Conservation (phyloP, 2,329 filamentous ascomycete genomes). For the Claviceps sp. region DNA sequence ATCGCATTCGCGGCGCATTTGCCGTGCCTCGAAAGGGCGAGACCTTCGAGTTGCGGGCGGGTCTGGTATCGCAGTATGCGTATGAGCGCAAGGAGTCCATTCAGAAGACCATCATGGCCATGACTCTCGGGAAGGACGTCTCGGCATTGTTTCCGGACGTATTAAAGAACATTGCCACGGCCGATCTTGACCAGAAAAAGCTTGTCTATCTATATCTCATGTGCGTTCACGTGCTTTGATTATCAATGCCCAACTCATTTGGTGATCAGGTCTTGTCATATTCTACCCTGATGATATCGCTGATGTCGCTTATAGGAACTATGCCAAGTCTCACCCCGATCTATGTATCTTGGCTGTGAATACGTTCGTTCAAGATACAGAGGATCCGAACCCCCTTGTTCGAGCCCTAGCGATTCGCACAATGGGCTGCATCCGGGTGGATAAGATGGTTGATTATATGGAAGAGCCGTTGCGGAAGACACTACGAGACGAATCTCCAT, state of each 20-base stretch:
- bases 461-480: slow-evolving; percentile 95
- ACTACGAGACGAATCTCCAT: slow-evolving; percentile 89
- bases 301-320: slow-evolving; percentile 55
- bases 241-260: not conserved
- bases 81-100: slow-evolving; percentile 98
- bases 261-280: not conserved
- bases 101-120: slow-evolving; percentile 99
- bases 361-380: slow-evolving; percentile 96
- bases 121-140: slow-evolving; percentile 97
- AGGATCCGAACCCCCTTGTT: slow-evolving; percentile 94
- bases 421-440: slow-evolving; percentile 96
- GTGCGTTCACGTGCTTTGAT: slow-evolving; percentile 28
- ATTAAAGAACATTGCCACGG: slow-evolving; percentile 94
- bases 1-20: slow-evolving; percentile 89
- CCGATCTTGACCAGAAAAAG: slow-evolving; percentile 96
- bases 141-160: slow-evolving; percentile 95
- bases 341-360: slow-evolving; percentile 98
- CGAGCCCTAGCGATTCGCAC: slow-evolving; percentile 90
- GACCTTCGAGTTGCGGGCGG: slow-evolving; percentile 92
- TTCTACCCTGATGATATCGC: not conserved
- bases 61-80: slow-evolving; percentile 95
- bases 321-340: slow-evolving; percentile 96
- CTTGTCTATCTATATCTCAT: slow-evolving; percentile 97
- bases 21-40: slow-evolving; percentile 89
- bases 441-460: slow-evolving; percentile 99